Conservation (phyloP, 2,329 filamentous ascomycete species). For the Colletotrichum kahawae region DNA sequence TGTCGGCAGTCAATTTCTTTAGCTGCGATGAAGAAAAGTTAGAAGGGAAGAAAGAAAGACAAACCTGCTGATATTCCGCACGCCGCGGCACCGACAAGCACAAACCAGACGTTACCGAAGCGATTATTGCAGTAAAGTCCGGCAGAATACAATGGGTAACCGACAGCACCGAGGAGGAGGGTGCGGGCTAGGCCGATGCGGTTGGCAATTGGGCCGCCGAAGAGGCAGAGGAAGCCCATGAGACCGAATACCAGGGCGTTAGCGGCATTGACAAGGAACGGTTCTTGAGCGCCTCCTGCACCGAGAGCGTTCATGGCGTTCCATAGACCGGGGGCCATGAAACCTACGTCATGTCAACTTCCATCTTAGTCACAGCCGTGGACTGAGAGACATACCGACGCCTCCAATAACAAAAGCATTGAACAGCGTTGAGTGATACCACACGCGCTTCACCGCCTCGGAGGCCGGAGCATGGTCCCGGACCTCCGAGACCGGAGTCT, state of each 20-base stretch:
- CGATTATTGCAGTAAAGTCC: constrained; percentile 55
- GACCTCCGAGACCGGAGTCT: background rate
- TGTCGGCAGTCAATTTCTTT: no score
- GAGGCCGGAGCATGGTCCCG: background rate
- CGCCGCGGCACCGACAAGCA: constrained; percentile 49
- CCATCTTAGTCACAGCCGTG: background rate
- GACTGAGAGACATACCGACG: constrained; percentile 38
- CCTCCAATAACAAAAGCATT: constrained; percentile 58
- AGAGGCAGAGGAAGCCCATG: constrained; percentile 50
- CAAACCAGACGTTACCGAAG: constrained; percentile 56
- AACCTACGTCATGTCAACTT: constrained; percentile 25
- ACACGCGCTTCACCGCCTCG: constrained; percentile 27
- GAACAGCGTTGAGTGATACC: constrained; percentile 58
- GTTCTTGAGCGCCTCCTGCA: constrained; percentile 56
- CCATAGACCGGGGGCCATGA: constrained; percentile 56
- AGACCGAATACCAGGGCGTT: constrained; percentile 55
- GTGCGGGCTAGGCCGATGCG: constrained; percentile 52
- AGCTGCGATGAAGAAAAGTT: no score
- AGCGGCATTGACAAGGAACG: constrained; percentile 57
- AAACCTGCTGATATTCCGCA: no score
- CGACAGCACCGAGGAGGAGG: constrained; percentile 47
- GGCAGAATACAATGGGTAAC: constrained; percentile 52
- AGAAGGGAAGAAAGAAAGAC: no score
- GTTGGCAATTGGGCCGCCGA: constrained; percentile 53
- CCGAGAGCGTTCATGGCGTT: constrained; percentile 60